These are phyloP conservation scores for Penicillium simplicissimum DNA, from an alignment of 495 filamentous ascomycete genomes.

Conservation along the genomic window DNA sequence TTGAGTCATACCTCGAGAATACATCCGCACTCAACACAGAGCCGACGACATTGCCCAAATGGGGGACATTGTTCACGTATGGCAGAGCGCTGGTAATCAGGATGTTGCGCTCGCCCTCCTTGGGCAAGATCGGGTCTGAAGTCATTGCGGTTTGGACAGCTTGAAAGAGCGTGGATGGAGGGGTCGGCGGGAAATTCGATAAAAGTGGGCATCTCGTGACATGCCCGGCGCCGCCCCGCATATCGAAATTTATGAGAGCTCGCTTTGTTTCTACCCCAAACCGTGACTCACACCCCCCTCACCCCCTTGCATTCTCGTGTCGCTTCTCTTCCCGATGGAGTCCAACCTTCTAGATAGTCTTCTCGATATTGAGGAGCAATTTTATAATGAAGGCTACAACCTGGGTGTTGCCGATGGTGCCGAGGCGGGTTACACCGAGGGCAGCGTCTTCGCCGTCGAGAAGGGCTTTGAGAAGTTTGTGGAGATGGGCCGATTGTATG, in stretches of 20 bases:
- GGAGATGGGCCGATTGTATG: slow-evolving; percentile 76
- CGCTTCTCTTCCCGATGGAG: slow-evolving; percentile 31
- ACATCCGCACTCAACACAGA: slow-evolving; percentile 83
- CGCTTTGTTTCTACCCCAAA: slow-evolving; percentile 6
- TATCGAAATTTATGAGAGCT: slow-evolving; percentile 19
- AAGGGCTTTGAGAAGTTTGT: slow-evolving; percentile 92
- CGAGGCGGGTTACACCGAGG: slow-evolving; percentile 81
- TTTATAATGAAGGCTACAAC: slow-evolving; percentile 81
- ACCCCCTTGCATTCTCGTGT: slow-evolving; percentile 10
- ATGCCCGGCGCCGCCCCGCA: slow-evolving; percentile 23
- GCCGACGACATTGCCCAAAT: slow-evolving; percentile 92
- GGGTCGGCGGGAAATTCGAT: slow-evolving; percentile 32
- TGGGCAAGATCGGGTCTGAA: slow-evolving; percentile 42
- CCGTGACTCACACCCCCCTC: slow-evolving; percentile 1
- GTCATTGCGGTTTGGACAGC: slow-evolving; percentile 28
- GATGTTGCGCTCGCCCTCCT: slow-evolving; percentile 47
- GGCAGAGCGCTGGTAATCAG: slow-evolving; percentile 62
- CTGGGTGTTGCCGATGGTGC: slow-evolving; percentile 75
- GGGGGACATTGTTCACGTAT: slow-evolving; percentile 96
- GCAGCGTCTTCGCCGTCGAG: slow-evolving; percentile 83
- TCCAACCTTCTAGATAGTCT: slow-evolving; percentile 67
- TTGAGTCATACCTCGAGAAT: slow-evolving; percentile 60
- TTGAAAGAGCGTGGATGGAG: slow-evolving; percentile 29
- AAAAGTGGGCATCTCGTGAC: slow-evolving; percentile 36
- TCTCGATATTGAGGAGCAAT: slow-evolving; percentile 77